These are phyloP conservation scores for Carex cristatella DNA, from an alignment of 176 grass and related monocot genomes.

Conservation along the genomic window DNA sequence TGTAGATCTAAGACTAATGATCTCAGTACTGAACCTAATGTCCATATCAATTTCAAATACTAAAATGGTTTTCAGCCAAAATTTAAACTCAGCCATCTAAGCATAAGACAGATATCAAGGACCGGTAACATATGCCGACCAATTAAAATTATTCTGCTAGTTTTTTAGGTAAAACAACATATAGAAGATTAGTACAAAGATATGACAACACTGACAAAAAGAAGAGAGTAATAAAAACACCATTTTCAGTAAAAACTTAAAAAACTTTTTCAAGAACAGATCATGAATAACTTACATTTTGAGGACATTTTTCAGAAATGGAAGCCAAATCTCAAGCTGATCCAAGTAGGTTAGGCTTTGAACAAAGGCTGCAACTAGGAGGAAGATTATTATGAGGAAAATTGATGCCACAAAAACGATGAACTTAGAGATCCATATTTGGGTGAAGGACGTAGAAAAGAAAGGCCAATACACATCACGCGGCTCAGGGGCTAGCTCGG, in stretches of 20 bases:
- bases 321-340: conserved; percentile 74
- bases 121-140: neutral
- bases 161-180: neutral
- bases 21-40: neutral
- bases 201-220: neutral
- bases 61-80: neutral
- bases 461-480: conserved; percentile 85
- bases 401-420: conserved; percentile 64
- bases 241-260: neutral
- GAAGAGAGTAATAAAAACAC: neutral
- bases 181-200: neutral
- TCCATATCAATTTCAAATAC: neutral
- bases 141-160: neutral
- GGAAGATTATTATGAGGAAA: conserved; percentile 74
- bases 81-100: neutral
- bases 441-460: conserved; percentile 88
- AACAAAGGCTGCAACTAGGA: conserved; percentile 69
- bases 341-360: conserved; percentile 91
- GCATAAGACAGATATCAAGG: neutral
- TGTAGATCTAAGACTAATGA: neutral
- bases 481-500: conserved; percentile 77
- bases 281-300: conserved; percentile 49
- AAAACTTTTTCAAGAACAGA: neutral
- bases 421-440: conserved; percentile 93
- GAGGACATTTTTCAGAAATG: conserved; percentile 77